Base-by-base conservation (phyloP, 176 grass and related monocot genomes). In the Aechmea fasciata region DNA sequence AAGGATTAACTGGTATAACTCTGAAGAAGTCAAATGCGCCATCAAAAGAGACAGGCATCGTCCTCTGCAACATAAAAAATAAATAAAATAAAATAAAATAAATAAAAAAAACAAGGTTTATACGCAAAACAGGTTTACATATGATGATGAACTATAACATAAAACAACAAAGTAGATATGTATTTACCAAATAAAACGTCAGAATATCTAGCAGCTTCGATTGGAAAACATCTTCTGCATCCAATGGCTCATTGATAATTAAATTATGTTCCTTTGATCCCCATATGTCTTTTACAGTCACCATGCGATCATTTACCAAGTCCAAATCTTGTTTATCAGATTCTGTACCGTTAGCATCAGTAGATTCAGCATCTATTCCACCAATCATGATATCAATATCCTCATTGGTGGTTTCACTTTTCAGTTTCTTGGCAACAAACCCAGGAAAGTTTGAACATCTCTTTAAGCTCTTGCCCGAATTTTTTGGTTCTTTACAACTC, bases 11-110 rank as follows among this genome's bases (percentile, higher is more conserved):
- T 63, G 92, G 88, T 78, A 96, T 77, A 80, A 89, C 51, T 71
- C 65, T 96, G 73, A 96, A 82, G 68, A 96, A 91, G 76, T 96
- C 88, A 59, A 91, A 91, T 61, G 83, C 82, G 75, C 88, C 92
- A 78, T 91, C 92, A 78, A 96, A 96, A 75, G 85, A 84, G 66
- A 64, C 77, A 6, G 88, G 88, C 80, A 85, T 80, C 66, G 80
- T 70, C 63, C 78, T 69, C 85, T 96, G 63, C 69, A 69, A 65
- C 49, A 75, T 50, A 52, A 19, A 64, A 75, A 69, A 86, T 72
- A 50, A 49, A 51, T 52, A 51, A 64, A 64, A 52, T 3, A 52
- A 52, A 52, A 13, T 52, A 51, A 64, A 64, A 52, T 3, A 52
- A 52, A 52, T 1, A 52, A 52, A 11, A 13, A 52, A 13, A 52